Evolutionary conservation across 1,284 basidiomycete species (phyloP), one percentile per base, ranked within the genome.

Genomic region (Ustilago crameri): DNA sequence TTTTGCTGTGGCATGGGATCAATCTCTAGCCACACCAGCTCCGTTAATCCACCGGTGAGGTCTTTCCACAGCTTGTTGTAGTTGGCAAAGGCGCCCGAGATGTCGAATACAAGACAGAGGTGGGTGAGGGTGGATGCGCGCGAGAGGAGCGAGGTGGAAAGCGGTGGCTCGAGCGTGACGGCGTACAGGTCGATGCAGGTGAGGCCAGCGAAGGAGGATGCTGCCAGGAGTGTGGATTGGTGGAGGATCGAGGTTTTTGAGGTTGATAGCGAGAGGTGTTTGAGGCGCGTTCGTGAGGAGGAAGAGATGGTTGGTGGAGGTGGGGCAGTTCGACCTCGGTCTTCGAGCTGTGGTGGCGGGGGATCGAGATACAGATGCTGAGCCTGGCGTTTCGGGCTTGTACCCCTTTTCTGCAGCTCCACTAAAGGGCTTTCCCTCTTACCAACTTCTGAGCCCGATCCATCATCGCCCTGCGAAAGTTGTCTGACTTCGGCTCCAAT

Each of bases 1-100:
- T 72, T 67, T 20, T 67, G 73, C 35, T 72, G 64, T 3, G 64
- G 64, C 50, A 67, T 61, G 0, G 68, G 68, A 30, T 72, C 67
- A 5, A 68, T 26, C 5, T 64, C 23, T 2, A 74, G 41, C 42
- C 22, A 40, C 10, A 42, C 35, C 0, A 74, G 22, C 1, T 23
- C 18, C 0, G 51, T 52, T n/a, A 69, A 23, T 1, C 51, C 37
- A 10, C 37, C 46, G 7, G 51, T 59, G 38, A 74, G 62, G 9
- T 47, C 27, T 2, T 18, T 4, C 66, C 65, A 69, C 27, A 74
- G 62, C 5, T 38, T 10, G 47, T 65, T 43, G 32, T 53, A 70
- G 56, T 67, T 60, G n/a, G 50, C 44, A 23, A 71, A 75, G 5
- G 55, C 57, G 7, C 59, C 60, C 2, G 54, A 59, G 44, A 74